Percentiles rank a stretch among this genome's conserved stretches.
Conservation (phyloP, 176 grass and related monocot species). For the Oryza punctata region DNA sequence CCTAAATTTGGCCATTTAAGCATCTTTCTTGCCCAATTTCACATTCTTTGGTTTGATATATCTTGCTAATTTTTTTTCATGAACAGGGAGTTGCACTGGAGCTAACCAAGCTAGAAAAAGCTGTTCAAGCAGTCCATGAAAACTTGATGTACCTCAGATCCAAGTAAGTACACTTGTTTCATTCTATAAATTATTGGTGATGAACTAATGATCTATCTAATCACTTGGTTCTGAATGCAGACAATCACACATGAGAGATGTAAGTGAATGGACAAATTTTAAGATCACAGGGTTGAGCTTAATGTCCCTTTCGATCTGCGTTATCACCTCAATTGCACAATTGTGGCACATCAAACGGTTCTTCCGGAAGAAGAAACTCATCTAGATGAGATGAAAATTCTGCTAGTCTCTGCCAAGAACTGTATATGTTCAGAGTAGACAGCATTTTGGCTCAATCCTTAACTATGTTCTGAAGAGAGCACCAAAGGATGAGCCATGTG, state of each 20-base stretch:
- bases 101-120: constrained; percentile 57
- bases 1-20: neutral
- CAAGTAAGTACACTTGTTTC: constrained; percentile 36
- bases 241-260: constrained; percentile 56
- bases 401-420: neutral
- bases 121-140: constrained; percentile 45
- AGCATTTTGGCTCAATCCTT: neutral
- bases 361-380: constrained; percentile 69
- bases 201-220: neutral
- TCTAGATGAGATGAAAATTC: constrained; percentile 41
- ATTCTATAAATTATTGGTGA: neutral
- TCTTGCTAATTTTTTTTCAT: neutral
- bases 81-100: constrained; percentile 61
- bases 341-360: constrained; percentile 50
- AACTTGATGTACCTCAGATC: constrained; percentile 53
- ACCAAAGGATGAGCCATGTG: neutral
- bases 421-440: neutral
- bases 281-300: constrained; percentile 60
- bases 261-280: constrained; percentile 58
- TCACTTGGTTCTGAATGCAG: constrained; percentile 34
- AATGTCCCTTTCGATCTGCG: constrained; percentile 54
- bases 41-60: neutral
- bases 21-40: neutral
- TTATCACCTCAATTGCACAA: constrained; percentile 47
- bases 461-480: neutral